phyloP scores from a whole-genome alignment of 441 rosid genomes.

The Breynia disticha region DNA sequence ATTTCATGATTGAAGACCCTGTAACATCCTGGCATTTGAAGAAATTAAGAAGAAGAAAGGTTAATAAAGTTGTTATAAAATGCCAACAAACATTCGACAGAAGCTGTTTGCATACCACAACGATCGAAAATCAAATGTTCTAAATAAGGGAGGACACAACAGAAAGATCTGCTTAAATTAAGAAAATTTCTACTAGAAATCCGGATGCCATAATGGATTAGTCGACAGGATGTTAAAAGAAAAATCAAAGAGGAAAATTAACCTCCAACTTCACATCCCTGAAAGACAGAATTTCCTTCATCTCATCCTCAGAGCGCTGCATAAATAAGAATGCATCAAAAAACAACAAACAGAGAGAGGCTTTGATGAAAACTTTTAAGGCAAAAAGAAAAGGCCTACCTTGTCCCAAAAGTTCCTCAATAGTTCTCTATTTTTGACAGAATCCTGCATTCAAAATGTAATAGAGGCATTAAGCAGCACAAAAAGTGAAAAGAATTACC shows the following conservation, averaged over 20 bases:
- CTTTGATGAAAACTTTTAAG: conserved; percentile 9
- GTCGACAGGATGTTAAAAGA: too few species aligned
- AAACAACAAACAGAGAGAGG: conserved; percentile 3
- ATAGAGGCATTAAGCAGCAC: background rate
- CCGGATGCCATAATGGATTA: too few species aligned
- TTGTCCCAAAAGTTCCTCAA: conserved; percentile 76
- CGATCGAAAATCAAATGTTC: too few species aligned
- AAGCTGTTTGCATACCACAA: background rate
- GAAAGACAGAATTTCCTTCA: conserved; percentile 46
- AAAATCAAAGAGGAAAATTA: conserved; percentile 1
- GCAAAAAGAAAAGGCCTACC: conserved; percentile 28
- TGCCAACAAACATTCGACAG: conserved; percentile 2
- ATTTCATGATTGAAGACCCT: conserved; percentile 56
- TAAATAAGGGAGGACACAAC: too few species aligned
- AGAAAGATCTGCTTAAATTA: too few species aligned
- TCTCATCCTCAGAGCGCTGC: conserved; percentile 66
- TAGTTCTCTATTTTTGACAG: conserved; percentile 59
- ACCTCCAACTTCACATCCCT: conserved; percentile 64
- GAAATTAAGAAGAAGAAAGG: conserved; percentile 11
- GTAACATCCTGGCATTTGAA: conserved; percentile 42
- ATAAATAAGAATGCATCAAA: conserved; percentile 22
- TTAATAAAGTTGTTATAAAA: background rate
- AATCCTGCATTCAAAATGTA: conserved; percentile 36
- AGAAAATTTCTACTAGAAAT: too few species aligned
- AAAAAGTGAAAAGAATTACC: background rate